Base-by-base conservation (phyloP, 179 eudicot genomes). In the Monotropa hypopitys region DNA sequence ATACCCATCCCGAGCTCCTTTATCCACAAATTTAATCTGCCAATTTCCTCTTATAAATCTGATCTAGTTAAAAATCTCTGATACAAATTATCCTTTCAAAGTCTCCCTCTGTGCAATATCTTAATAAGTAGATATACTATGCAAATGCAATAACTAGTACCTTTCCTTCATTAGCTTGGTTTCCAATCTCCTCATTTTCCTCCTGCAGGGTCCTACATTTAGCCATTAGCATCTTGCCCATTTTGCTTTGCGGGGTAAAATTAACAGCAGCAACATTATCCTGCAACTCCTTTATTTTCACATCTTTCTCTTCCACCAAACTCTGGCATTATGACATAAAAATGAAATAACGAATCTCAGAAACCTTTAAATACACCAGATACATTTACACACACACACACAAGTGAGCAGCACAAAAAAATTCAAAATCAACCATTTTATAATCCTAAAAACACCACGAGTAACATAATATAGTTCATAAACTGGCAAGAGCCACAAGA, bases 181-280 rank as follows among this genome's bases (percentile, higher is more conserved):
- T 89, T 65, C 99, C 99, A 53, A 96, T 94, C 86, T 96, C 99
- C 84, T 94, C 99, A 85, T 96, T 96, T 89, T 96, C 99, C 86
- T 91, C 94, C 79, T 89, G 96, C 83, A 96, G 84, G 70, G 93
- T 89, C 88, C 88, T 90, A 83, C 99, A 96, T 84, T 92, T 94
- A 3, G 93, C 97, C 98, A 96, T 94, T 73, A 96, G 85, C 92
- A 88, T 87, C 87, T 89, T 94, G 9, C 99, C 99, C 96, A 91
- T 89, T 85, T 96, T 96, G 86, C 98, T 96, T 79, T 86, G 87
- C 78, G 99, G 87, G 69, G 92, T 90, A 83, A 96, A 96, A 81
- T 83, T 94, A 73, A 90, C 86, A 65, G 98, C 98, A 79, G 90
- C 89, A 68, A 89, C 85, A 81, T 91, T 86, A 76, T 96, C 99